Evolutionary conservation across 2,329 filamentous ascomycete genomes (phyloP), one percentile per base, ranked within the genome.

Genomic region (Diplodia intermedia): DNA sequence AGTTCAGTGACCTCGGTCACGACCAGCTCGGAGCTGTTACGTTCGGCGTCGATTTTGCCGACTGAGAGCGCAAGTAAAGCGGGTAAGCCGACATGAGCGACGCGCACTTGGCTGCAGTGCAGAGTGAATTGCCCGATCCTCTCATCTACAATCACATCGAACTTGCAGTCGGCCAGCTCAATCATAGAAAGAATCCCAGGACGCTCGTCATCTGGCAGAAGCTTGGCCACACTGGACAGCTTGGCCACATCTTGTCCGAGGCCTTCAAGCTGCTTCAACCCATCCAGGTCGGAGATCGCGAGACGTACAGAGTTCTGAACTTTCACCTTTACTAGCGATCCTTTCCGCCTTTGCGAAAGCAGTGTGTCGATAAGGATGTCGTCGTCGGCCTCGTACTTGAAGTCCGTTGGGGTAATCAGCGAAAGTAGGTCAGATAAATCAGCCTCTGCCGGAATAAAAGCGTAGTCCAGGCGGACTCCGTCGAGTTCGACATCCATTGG

Each of bases 301-400:
- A 68, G 50, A 14, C 36, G 49, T 23, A 68, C 5, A 14, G 38
- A 53, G 20, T 38, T 54, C 26, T 56, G 49, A 6, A 96, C 76
- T 3, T 86, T 88, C 5, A 91, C 78, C 60, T 92, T 89, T 36
- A 97, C 82, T 7, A 98, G 90, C 11, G 91, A 89, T 0, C 94
- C 95, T 78, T 97, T 94, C 65, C 90, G 87, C 69, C 95, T 86
- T 77, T 99, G 95, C 26, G 92, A 86, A 15, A 98, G 81, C 0
- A 99, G 84, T 0, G 93, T 97, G 73, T 98, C 94, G 26, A 99
- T 87, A 84, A 99, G 89, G 69, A 99, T 97, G 74, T 98, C 94
- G 73, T 97, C 93, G 69, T 96, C 91, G 56, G 89, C 88, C 69
- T 94, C 90, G 73, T 95, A 97, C 71, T 94, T 93, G 77, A 95